Evolutionary conservation across 371 early-diverging fungal genomes (phyloP).

Genomic region (Apophysomyces trapeziformis): DNA sequence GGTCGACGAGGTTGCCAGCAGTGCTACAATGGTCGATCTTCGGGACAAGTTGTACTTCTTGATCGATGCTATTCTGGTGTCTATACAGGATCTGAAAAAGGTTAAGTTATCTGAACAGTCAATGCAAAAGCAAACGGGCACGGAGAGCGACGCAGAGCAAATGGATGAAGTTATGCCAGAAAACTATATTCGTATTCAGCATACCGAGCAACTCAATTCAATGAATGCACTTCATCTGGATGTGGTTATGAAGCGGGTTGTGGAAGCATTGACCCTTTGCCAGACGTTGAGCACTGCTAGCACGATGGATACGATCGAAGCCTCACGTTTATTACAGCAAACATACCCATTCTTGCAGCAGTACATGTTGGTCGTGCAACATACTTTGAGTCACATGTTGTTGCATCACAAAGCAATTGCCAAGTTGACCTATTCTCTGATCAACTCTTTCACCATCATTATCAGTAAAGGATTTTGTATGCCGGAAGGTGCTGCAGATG

Average conservation of each 20-base stretch:
- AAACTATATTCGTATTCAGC: slow-evolving; percentile 50
- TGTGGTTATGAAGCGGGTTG: slow-evolving; percentile 37
- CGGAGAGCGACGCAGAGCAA: slow-evolving; percentile 40
- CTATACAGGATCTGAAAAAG: slow-evolving; percentile 52
- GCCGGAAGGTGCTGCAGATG: slow-evolving; percentile 71
- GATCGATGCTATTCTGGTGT: slow-evolving; percentile 44
- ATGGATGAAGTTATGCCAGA: slow-evolving; percentile 62
- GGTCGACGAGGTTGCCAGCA: not conserved
- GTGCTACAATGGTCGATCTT: slow-evolving; percentile 13
- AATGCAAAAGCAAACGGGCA: slow-evolving; percentile 16
- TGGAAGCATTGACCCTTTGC: slow-evolving; percentile 30
- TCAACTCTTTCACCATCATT: slow-evolving; percentile 73
- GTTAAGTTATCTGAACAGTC: slow-evolving; percentile 13
- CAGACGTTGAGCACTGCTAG: not conserved
- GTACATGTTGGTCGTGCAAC: slow-evolving; percentile 64
- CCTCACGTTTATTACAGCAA: slow-evolving; percentile 46
- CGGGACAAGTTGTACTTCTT: slow-evolving; percentile 37
- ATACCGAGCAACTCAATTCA: slow-evolving; percentile 31
- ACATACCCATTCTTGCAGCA: slow-evolving; percentile 71
- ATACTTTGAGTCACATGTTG: slow-evolving; percentile 63
- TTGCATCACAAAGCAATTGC: slow-evolving; percentile 72
- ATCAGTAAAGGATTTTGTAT: slow-evolving; percentile 87
- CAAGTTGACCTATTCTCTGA: slow-evolving; percentile 69
- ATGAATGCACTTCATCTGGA: slow-evolving; percentile 47
- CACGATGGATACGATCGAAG: slow-evolving; percentile 17